Evolutionary conservation across 2,329 filamentous ascomycete species (phyloP).

Genomic region (Knufia fluminis): DNA sequence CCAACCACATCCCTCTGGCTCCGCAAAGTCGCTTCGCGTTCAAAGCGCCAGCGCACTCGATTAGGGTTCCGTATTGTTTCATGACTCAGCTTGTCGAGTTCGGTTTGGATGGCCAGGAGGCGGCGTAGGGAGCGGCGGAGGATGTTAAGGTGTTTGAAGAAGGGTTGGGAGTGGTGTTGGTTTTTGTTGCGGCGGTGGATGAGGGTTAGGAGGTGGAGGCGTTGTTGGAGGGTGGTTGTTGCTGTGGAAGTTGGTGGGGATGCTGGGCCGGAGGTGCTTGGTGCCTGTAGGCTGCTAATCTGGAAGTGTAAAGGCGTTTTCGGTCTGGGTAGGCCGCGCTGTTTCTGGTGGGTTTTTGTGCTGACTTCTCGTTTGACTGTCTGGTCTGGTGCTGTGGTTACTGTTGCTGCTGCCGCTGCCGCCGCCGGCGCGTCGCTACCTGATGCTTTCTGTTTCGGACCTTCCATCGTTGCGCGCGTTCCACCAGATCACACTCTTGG

Average conservation of each 20-base stretch:
- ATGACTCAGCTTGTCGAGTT: neutral
- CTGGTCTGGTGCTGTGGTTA: too few relatives aligned
- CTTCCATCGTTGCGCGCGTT: too few relatives aligned
- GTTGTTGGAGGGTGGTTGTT: neutral
- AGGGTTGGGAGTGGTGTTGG: constrained; percentile 71
- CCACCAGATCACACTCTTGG: too few relatives aligned
- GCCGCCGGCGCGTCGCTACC: too few relatives aligned
- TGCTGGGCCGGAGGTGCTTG: neutral
- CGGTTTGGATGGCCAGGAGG: constrained; percentile 38
- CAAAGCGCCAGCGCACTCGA: constrained; percentile 34
- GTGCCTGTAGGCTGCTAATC: neutral
- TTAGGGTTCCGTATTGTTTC: neutral
- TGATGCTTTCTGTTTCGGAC: too few relatives aligned
- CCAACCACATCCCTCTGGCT: constrained; percentile 25
- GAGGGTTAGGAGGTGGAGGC: constrained; percentile 46
- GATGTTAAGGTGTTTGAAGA: constrained; percentile 68
- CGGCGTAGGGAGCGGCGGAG: constrained; percentile 58
- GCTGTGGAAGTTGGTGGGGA: neutral
- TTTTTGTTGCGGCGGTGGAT: constrained; percentile 81
- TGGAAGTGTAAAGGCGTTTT: neutral
- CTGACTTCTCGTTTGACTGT: too few relatives aligned
- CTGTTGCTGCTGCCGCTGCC: too few relatives aligned
- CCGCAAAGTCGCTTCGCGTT: constrained; percentile 30
- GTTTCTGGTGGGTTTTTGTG: too few relatives aligned
- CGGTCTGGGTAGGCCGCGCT: neutral